Base-by-base conservation (phyloP, 2,329 filamentous ascomycete genomes). In the Coleophoma crateriformis region DNA sequence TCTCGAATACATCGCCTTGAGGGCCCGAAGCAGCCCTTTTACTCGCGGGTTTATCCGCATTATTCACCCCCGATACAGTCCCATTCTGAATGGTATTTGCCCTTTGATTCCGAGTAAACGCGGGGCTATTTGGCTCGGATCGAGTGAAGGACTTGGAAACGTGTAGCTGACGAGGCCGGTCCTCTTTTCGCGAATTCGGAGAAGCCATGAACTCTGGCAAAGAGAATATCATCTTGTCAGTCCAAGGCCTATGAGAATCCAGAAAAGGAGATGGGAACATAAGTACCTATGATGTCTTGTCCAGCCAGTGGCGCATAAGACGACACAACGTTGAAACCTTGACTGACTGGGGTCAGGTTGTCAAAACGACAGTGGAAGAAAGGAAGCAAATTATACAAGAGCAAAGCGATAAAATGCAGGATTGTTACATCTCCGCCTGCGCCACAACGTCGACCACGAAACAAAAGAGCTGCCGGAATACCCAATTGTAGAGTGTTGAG, bases 111-210 rank as follows among this genome's bases (percentile, higher is more conserved):
- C 61, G 56, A 44, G 48, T 54, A 11, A 46, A 40, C 15, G 32
- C 55, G 22, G 60, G 54, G 44, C 52, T 58, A 5, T 50, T 37
- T 7, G 57, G 54, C 27, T 67, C 68, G 46, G 65, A 55, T 46
- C 64, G 64, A 39, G 67, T 62, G 49, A 70, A 71, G 27, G 67
- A 71, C 44, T 67, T 67, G 22, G 68, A 67, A n/a, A 61, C 50
- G 33, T 68, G 61, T 35, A 67, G 57, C 39, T 61, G 62, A 37
- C 61, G 59, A 50, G 64, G 65, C 41, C 61, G 58, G 43, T 64
- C 60, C 40, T 41, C 56, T 50, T 56, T 62, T 46, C 47, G 55
- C 10, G 35, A 42, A 34, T 52, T 55, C 17, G 61, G 45, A 32
- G 60, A 57, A 33, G 62, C 57, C 64, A 66, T 66, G 49, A 64